Evolutionary conservation across 129 eudicot genomes (phyloP).

Genomic region (Chrysanthemum seticuspe): DNA sequence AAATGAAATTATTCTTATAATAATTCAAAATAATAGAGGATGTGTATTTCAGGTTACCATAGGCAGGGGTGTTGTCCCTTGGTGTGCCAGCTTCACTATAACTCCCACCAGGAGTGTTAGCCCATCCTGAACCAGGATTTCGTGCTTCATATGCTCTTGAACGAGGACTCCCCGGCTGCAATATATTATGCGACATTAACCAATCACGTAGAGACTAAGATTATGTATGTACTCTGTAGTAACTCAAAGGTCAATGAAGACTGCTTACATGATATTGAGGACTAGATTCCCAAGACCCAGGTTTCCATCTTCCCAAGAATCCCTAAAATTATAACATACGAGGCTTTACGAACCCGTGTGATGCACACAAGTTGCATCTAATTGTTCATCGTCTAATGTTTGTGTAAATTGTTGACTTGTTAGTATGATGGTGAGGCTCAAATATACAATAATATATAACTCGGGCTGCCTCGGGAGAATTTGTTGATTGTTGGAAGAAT

Average conservation of each 20-base stretch:
- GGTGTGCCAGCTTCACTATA: slow-evolving; percentile 97
- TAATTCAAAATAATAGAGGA: neutral
- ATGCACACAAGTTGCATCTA: too few relatives aligned
- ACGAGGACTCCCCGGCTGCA: slow-evolving; percentile 87
- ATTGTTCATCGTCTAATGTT: too few relatives aligned
- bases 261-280: slow-evolving; percentile 75
- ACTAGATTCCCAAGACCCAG: slow-evolving; percentile 91
- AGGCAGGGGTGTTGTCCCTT: slow-evolving; percentile 62
- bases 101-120: slow-evolving; percentile 71
- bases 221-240: neutral
- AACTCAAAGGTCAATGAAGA: neutral
- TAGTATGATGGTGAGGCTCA: too few relatives aligned
- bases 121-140: slow-evolving; percentile 97
- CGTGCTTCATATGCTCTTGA: slow-evolving; percentile 91
- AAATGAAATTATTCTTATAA: too few relatives aligned
- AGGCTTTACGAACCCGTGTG: neutral
- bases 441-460: too few relatives aligned
- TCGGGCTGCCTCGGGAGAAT: too few relatives aligned
- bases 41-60: neutral
- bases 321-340: slow-evolving; percentile 49
- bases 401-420: too few relatives aligned
- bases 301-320: slow-evolving; percentile 94
- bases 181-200: neutral
- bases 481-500: too few relatives aligned
- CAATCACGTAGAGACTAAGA: neutral